Percentiles rank a stretch among this genome's conserved stretches.
These are phyloP conservation scores for Macrophomina tecta DNA, from an alignment of 2,329 filamentous ascomycete genomes.

Conservation along the genomic window DNA sequence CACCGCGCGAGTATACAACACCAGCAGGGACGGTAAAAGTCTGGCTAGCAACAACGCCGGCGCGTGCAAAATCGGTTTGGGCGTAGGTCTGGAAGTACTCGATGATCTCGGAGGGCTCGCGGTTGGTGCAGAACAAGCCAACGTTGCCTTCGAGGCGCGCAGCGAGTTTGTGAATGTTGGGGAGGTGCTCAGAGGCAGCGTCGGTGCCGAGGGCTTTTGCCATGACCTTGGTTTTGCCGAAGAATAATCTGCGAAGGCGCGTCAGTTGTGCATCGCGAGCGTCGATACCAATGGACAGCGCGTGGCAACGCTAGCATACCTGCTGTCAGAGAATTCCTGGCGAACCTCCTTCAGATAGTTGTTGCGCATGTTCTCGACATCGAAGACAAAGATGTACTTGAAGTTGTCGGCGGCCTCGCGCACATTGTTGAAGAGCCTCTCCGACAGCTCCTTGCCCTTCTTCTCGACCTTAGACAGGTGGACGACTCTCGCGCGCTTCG, in stretches of 20 bases:
- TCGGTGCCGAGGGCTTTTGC: conserved; percentile 85
- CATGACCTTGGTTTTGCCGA: conserved; percentile 99
- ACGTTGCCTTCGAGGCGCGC: conserved; percentile 79
- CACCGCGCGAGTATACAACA: conserved; percentile 77
- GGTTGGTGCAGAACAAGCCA: conserved; percentile 88
- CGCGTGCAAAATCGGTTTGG: conserved; percentile 88
- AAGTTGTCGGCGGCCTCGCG: conserved; percentile 84
- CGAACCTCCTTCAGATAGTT: conserved; percentile 92
- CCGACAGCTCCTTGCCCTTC: conserved; percentile 89
- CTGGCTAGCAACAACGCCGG: conserved; percentile 76
- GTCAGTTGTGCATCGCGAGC: conserved; percentile 9
- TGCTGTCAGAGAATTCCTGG: conserved; percentile 80
- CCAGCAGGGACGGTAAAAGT: conserved; percentile 82
- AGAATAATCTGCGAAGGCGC: conserved; percentile 68
- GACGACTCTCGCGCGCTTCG: conserved; percentile 87
- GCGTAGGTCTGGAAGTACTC: conserved; percentile 75
- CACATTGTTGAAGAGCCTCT: conserved; percentile 86
- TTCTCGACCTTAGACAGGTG: conserved; percentile 91
- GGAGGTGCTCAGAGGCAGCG: conserved; percentile 78
- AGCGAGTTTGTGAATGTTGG: conserved; percentile 74
- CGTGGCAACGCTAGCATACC: conserved; percentile 60
- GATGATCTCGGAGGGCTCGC: conserved; percentile 69
- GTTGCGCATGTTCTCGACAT: conserved; percentile 97
- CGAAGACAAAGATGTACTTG: conserved; percentile 91
- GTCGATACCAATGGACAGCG: not conserved